Evolutionary conservation across 2,329 filamentous ascomycete genomes (phyloP).

Genomic region (Pseudogymnoascus sp.): DNA sequence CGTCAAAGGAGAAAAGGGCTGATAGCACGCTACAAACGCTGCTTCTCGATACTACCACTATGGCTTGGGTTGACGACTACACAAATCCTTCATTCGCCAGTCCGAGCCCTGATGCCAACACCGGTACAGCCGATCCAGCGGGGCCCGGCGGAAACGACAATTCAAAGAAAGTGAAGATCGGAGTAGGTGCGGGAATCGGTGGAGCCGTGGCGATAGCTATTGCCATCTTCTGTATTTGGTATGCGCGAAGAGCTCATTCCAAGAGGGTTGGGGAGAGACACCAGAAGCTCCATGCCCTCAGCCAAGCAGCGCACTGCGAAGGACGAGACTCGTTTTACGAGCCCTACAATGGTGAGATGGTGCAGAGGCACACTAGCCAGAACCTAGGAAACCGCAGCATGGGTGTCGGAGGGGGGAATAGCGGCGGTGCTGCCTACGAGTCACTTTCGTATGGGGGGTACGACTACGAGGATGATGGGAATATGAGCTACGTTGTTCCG

Average conservation of each 20-base stretch:
- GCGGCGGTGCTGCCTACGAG: constrained; percentile 16
- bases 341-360: constrained; percentile 10
- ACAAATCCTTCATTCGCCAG: constrained; percentile 35
- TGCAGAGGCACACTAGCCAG: constrained; percentile 18
- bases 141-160: constrained; percentile 18
- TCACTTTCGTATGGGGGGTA: constrained; percentile 29
- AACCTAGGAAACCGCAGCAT: not conserved
- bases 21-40: constrained; percentile 28
- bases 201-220: constrained; percentile 32
- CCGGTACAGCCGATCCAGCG: constrained; percentile 24
- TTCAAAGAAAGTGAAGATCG: constrained; percentile 49
- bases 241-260: constrained; percentile 39
- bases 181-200: constrained; percentile 59
- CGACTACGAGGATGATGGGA: constrained; percentile 26
- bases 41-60: constrained; percentile 56
- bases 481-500: constrained; percentile 36
- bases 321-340: not conserved
- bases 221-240: constrained; percentile 39
- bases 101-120: constrained; percentile 16
- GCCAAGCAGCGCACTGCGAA: constrained; percentile 40
- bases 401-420: constrained; percentile 20
- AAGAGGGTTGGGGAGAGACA: constrained; percentile 39
- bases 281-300: constrained; percentile 46
- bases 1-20: constrained; percentile 31
- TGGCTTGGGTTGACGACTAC: constrained; percentile 51